A percentile compares a stretch with the other conserved stretches of the same genome.
phyloP scores from a whole-genome alignment of 306 rosid species.

The Castanea sativa region DNA sequence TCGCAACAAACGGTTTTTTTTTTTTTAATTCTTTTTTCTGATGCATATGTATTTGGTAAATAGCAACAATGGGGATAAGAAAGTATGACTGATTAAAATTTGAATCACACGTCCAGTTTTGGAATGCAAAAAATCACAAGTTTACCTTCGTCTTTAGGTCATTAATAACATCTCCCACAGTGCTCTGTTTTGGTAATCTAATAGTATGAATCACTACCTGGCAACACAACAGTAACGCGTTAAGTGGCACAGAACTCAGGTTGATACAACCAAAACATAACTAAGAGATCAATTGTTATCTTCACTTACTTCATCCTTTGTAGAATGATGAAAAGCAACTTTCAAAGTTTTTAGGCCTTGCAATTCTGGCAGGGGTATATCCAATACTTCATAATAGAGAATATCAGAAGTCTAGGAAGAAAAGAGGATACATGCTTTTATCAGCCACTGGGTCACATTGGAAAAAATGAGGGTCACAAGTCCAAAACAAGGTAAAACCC shows the following conservation, averaged over 20 bases:
- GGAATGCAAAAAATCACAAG: not conserved
- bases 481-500: not conserved
- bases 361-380: conserved; percentile 51
- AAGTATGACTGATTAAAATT: not conserved
- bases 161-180: conserved; percentile 81
- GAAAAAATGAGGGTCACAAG: not conserved
- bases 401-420: conserved; percentile 45
- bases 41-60: not conserved
- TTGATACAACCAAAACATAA: not conserved
- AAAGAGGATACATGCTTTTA: not conserved
- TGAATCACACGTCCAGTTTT: not conserved
- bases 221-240: conserved; percentile 3
- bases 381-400: conserved; percentile 49
- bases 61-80: conserved; percentile 7
- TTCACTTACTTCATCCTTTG: conserved; percentile 46
- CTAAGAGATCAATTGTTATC: not conserved
- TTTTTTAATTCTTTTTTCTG: not conserved
- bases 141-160: conserved; percentile 80
- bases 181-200: conserved; percentile 86
- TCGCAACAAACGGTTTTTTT: not conserved
- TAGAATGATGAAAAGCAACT: conserved; percentile 50
- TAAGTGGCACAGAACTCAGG: conserved; percentile 8
- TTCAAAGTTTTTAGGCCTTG: conserved; percentile 49
- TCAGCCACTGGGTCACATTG: not conserved
- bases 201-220: conserved; percentile 85